Percentiles rank a stretch among this genome's conserved stretches.
phyloP scores from a whole-genome alignment of 2,329 filamentous ascomycete genomes.

The Aspergillus felis region DNA sequence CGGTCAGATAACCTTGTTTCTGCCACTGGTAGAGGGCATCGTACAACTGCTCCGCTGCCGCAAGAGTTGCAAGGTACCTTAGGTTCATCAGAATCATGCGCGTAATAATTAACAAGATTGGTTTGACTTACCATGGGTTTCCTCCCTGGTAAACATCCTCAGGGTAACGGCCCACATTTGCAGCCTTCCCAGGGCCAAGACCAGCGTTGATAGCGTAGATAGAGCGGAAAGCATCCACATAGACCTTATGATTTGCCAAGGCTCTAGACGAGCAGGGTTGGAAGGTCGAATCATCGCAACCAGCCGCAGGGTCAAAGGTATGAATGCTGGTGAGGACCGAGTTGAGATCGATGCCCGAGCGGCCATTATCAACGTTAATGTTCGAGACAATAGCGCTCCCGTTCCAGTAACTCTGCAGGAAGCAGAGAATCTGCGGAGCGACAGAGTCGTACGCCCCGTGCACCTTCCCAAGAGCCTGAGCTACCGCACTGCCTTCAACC shows the following conservation, averaged over 20 bases:
- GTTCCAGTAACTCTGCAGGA: slow-evolving; percentile 71
- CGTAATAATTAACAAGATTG: slow-evolving; percentile 23
- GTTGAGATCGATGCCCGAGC: slow-evolving; percentile 67
- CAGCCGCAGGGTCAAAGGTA: slow-evolving; percentile 23
- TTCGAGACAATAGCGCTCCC: slow-evolving; percentile 62
- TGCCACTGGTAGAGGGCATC: slow-evolving; percentile 69
- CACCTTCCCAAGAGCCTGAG: slow-evolving; percentile 55
- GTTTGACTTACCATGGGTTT: slow-evolving; percentile 67
- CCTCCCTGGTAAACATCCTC: slow-evolving; percentile 71
- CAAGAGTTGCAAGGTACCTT: slow-evolving; percentile 51
- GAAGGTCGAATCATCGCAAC: slow-evolving; percentile 52
- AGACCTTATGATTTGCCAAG: slow-evolving; percentile 69
- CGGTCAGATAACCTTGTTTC: slow-evolving; percentile 55
- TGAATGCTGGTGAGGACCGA: slow-evolving; percentile 51
- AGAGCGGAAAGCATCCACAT: slow-evolving; percentile 68
- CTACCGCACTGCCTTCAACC: slow-evolving; percentile 58
- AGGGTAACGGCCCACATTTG: slow-evolving; percentile 56
- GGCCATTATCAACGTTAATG: slow-evolving; percentile 49
- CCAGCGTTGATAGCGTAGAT: slow-evolving; percentile 55
- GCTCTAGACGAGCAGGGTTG: slow-evolving; percentile 67
- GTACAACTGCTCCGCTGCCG: slow-evolving; percentile 73
- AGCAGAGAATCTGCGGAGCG: slow-evolving; percentile 67
- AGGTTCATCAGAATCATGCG: background rate
- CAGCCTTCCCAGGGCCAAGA: slow-evolving; percentile 18
- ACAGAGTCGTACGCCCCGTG: slow-evolving; percentile 56